Percentiles rank a stretch among this genome's conserved stretches.
These are phyloP conservation scores for Sisymbrium altissimum DNA, from an alignment of 345 rosid species.

Conservation along the genomic window DNA sequence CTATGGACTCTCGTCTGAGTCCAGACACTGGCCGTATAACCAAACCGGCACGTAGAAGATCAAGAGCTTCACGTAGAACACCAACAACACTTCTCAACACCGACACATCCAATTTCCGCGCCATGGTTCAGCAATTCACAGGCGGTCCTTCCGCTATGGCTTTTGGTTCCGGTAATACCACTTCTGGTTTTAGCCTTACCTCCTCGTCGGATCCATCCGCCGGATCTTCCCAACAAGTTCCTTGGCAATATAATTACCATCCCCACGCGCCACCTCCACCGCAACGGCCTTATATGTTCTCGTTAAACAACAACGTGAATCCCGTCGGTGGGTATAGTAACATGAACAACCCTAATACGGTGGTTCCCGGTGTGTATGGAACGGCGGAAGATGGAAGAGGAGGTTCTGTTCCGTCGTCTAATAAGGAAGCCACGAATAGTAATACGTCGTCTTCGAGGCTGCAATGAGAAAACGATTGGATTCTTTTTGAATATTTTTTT, in stretches of 20 bases:
- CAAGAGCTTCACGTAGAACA: slow-evolving; percentile 91
- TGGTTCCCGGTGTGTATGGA: slow-evolving; percentile 18
- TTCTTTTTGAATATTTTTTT: slow-evolving; percentile 14
- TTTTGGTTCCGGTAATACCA: slow-evolving; percentile 40
- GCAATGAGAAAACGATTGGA: slow-evolving; percentile 39
- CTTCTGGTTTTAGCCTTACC: slow-evolving; percentile 31
- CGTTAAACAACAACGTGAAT: slow-evolving; percentile 25
- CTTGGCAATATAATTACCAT: slow-evolving; percentile 28
- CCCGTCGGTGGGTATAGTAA: slow-evolving; percentile 20
- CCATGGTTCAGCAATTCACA: slow-evolving; percentile 96
- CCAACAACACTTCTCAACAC: slow-evolving; percentile 95
- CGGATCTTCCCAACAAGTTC: slow-evolving; percentile 31
- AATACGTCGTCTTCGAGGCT: slow-evolving; percentile 30
- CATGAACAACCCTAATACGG: slow-evolving; percentile 21
- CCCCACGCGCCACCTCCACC: slow-evolving; percentile 13
- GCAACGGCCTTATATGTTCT: slow-evolving; percentile 32
- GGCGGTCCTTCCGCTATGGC: slow-evolving; percentile 73
- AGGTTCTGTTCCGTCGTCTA: slow-evolving; percentile 28
- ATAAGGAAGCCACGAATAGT: slow-evolving; percentile 22
- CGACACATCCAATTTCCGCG: slow-evolving; percentile 84
- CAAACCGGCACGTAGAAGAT: slow-evolving; percentile 75
- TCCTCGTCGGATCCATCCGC: slow-evolving; percentile 24
- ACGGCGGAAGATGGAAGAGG: slow-evolving; percentile 23
- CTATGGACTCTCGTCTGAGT: slow-evolving; percentile 37
- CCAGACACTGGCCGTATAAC: slow-evolving; percentile 74